Evolutionary conservation across 345 rosid species (phyloP).

Genomic region (Citrus sp.): DNA sequence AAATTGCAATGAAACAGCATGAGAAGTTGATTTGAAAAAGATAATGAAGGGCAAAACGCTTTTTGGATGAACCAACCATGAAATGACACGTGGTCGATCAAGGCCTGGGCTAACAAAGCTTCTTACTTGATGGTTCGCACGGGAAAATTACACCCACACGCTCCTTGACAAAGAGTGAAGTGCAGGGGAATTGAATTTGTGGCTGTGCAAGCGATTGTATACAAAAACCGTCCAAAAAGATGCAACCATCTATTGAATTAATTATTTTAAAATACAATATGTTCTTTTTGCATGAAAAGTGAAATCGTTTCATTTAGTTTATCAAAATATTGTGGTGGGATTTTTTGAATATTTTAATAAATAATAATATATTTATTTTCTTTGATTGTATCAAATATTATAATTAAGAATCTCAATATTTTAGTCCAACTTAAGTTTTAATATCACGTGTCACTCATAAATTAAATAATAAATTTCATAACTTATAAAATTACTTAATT

Average conservation of each 20-base stretch:
- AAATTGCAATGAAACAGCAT: neutral
- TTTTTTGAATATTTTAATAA: too few relatives aligned
- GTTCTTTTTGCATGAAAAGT: too few relatives aligned
- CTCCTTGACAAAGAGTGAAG: neutral
- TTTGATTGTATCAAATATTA: too few relatives aligned
- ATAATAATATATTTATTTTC: too few relatives aligned
- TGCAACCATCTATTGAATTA: too few relatives aligned
- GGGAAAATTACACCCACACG: neutral
- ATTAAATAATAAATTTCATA: rapidly evolving
- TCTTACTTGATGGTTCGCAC: neutral
- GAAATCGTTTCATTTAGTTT: too few relatives aligned
- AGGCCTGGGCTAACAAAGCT: too few relatives aligned
- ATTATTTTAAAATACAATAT: too few relatives aligned
- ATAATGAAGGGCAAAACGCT: neutral
- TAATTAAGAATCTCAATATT: too few relatives aligned
- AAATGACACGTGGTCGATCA: neutral
- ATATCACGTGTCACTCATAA: too few relatives aligned
- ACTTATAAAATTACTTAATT: too few relatives aligned
- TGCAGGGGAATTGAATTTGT: neutral
- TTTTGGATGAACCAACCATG: conserved; percentile 9
- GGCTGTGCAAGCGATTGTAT: neutral
- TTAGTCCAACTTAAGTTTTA: rapidly evolving
- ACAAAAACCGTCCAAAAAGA: neutral
- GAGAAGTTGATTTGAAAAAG: neutral
- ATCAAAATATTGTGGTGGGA: too few relatives aligned